These are phyloP conservation scores for Tetrahymena borealis DNA, from an alignment of 73 alveolate genomes.

Conservation along the genomic window DNA sequence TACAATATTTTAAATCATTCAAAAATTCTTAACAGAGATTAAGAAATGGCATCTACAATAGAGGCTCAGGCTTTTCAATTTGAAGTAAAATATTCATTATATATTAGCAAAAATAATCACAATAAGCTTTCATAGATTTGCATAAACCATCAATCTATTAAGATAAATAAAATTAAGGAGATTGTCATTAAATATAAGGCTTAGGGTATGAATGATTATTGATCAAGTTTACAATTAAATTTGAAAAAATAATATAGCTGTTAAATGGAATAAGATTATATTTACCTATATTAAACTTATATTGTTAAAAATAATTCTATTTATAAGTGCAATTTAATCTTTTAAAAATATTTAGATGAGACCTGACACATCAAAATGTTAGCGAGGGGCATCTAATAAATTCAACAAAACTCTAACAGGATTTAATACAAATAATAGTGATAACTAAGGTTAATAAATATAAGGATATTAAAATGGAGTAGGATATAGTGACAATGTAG, in stretches of 20 bases:
- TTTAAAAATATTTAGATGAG: neutral
- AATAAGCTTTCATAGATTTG: neutral
- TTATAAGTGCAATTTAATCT: neutral
- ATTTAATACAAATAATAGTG: neutral
- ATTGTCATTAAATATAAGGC: too few relatives aligned
- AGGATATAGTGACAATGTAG: neutral
- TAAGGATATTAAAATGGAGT: neutral
- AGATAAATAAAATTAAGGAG: too few relatives aligned
- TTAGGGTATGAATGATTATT: too few relatives aligned
- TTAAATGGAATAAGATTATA: too few relatives aligned
- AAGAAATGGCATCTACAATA: neutral
- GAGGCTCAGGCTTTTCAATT: constrained; percentile 3
- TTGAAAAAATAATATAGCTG: too few relatives aligned
- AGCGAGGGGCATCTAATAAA: neutral
- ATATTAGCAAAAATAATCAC: neutral
- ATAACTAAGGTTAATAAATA: neutral
- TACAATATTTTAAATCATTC: neutral
- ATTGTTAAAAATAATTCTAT: too few relatives aligned
- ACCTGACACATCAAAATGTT: neutral
- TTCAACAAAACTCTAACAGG: neutral
- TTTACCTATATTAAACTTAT: too few relatives aligned
- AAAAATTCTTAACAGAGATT: neutral
- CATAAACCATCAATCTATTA: too few relatives aligned
- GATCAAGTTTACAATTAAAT: too few relatives aligned
- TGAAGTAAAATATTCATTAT: neutral